Evolutionary conservation across 164 flowering plant species (phyloP).

Genomic region (Buxus sempervirens): DNA sequence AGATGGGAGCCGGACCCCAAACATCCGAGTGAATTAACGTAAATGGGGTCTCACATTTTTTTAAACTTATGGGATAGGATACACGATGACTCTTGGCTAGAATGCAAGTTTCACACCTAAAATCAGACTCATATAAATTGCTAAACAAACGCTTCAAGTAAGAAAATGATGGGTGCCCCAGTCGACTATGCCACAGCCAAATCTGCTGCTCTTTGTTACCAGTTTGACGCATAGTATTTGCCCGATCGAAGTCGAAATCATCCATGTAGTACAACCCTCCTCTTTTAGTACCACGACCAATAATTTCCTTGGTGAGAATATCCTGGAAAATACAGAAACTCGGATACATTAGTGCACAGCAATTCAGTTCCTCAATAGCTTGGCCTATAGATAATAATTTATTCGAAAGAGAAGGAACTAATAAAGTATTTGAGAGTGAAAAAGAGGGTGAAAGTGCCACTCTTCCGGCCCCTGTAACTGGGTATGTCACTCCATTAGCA

Average conservation of each 20-base stretch:
- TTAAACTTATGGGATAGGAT: background rate
- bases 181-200: background rate
- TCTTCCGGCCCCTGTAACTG: slow-evolving; percentile 1
- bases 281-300: slow-evolving; percentile 12
- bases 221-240: background rate
- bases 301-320: slow-evolving; percentile 3
- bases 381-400: slow-evolving; percentile 1
- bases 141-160: background rate
- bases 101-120: slow-evolving; percentile 6
- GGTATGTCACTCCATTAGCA: slow-evolving; percentile 13
- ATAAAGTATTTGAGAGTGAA: background rate
- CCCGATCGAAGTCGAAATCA: background rate
- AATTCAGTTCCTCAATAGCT: slow-evolving; percentile 1
- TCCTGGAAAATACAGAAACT: slow-evolving; percentile 11
- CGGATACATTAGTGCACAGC: slow-evolving; percentile 9
- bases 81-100: background rate
- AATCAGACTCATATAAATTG: background rate
- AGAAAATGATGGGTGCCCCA: background rate
- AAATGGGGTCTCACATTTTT: slow-evolving; percentile 4
- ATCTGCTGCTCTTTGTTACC: background rate
- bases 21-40: background rate
- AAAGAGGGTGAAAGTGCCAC: background rate
- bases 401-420: slow-evolving; percentile 1
- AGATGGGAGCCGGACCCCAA: background rate
- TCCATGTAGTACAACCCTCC: slow-evolving; percentile 11